Conservation (phyloP, 306 rosid genomes). For the Ochetophila trinervis region DNA sequence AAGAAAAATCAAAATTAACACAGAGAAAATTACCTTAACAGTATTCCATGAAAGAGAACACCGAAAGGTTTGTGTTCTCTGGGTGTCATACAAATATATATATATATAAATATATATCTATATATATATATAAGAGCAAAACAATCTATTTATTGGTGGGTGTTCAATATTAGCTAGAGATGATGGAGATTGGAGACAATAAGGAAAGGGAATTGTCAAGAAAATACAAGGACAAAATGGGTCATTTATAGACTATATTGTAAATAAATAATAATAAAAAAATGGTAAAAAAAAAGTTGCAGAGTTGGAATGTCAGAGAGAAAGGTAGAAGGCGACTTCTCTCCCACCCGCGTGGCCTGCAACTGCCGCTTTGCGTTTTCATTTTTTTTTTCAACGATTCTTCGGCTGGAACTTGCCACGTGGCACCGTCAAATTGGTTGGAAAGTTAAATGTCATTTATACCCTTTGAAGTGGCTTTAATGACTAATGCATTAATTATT, state of each 20-base stretch:
- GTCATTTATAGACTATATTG: neutral
- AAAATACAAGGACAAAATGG: slow-evolving; percentile 34
- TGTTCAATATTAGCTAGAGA: slow-evolving; percentile 18
- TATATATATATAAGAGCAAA: slow-evolving; percentile 9
- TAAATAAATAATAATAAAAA: neutral
- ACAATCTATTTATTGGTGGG: slow-evolving; percentile 26
- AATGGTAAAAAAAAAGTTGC: slow-evolving; percentile 13
- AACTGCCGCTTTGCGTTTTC: slow-evolving; percentile 18
- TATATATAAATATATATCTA: neutral
- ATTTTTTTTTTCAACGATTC: neutral
- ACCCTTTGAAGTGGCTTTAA: neutral
- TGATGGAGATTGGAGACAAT: slow-evolving; percentile 50
- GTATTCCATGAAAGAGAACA: slow-evolving; percentile 27
- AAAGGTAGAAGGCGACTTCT: slow-evolving; percentile 35
- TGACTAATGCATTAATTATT: neutral
- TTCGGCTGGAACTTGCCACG: slow-evolving; percentile 34
- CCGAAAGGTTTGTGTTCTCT: slow-evolving; percentile 6
- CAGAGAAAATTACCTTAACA: slow-evolving; percentile 42
- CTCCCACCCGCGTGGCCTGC: slow-evolving; percentile 41
- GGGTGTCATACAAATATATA: slow-evolving; percentile 24
- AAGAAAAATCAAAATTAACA: slow-evolving; percentile 2
- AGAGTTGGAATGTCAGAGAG: slow-evolving; percentile 39
- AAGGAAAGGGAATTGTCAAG: neutral
- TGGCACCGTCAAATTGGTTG: neutral
- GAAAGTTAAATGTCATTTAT: neutral